Evolutionary conservation across 75 land plant species (phyloP).

Genomic region (Picea glauca): DNA sequence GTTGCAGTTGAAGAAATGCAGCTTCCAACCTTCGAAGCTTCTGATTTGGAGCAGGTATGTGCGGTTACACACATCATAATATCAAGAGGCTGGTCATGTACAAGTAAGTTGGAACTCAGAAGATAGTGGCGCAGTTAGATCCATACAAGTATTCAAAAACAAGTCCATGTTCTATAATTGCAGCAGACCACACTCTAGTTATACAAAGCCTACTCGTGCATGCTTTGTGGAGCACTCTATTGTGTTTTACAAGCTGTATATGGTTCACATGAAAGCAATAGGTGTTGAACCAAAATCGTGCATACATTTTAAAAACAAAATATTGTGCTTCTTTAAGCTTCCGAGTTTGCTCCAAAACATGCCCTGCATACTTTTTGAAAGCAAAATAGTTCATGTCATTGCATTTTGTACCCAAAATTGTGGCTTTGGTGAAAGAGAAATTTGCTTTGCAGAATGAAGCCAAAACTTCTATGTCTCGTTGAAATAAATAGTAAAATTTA

Average conservation of each 20-base stretch:
- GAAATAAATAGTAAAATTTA: background rate
- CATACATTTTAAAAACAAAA: background rate
- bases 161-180: too few relatives aligned
- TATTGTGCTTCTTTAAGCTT: background rate
- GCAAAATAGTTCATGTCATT: background rate
- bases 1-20: conserved; percentile 69
- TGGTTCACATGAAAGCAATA: background rate
- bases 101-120: too few relatives aligned
- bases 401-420: background rate
- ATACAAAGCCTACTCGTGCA: background rate
- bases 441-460: background rate
- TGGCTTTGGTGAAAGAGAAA: background rate
- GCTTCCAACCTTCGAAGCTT: conserved; percentile 78
- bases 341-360: background rate
- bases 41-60: conserved; percentile 73
- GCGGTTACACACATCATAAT: background rate
- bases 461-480: background rate
- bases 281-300: background rate
- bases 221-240: background rate
- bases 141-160: too few relatives aligned
- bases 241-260: conserved; percentile 1
- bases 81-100: too few relatives aligned
- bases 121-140: too few relatives aligned
- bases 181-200: too few relatives aligned
- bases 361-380: background rate